A percentile compares a stretch with the other conserved stretches of the same genome.
These are phyloP conservation scores for Biscogniauxia sp. DNA, from an alignment of 2,329 filamentous ascomycete species.

Conservation along the genomic window DNA sequence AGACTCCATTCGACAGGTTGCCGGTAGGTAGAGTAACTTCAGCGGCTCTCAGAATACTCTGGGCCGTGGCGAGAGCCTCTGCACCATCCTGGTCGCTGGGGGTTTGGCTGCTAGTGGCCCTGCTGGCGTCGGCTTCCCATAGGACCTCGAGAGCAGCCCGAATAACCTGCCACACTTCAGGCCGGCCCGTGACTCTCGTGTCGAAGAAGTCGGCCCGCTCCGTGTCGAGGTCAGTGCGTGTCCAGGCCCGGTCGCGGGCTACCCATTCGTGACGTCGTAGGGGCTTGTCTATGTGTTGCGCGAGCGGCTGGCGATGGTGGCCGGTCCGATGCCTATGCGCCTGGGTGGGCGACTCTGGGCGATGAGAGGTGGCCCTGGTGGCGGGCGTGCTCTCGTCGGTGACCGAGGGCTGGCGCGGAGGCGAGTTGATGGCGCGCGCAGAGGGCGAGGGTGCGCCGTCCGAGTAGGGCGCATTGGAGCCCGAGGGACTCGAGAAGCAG, in stretches of 20 bases:
- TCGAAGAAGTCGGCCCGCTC: slow-evolving; percentile 88
- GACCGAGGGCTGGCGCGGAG: slow-evolving; percentile 33
- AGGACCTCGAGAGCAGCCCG: slow-evolving; percentile 66
- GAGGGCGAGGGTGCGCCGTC: slow-evolving; percentile 47
- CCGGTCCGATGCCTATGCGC: slow-evolving; percentile 16
- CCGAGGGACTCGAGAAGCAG: slow-evolving; percentile 53
- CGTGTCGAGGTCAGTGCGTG: slow-evolving; percentile 61
- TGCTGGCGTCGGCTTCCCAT: slow-evolving; percentile 49
- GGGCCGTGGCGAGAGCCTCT: slow-evolving; percentile 62
- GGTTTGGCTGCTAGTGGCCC: slow-evolving; percentile 21
- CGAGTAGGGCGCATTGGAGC: slow-evolving; percentile 54
- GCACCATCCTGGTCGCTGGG: slow-evolving; percentile 27
- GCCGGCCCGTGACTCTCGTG: slow-evolving; percentile 73
- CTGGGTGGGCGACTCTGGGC: slow-evolving; percentile 12
- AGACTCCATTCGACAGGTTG: slow-evolving; percentile 67
- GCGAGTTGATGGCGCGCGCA: slow-evolving; percentile 51
- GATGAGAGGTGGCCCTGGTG: slow-evolving; percentile 16
- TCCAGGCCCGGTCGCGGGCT: slow-evolving; percentile 65
- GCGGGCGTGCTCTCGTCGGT: slow-evolving; percentile 27
- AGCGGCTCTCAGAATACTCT: slow-evolving; percentile 75
- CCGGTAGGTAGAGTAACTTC: slow-evolving; percentile 74
- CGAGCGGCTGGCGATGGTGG: slow-evolving; percentile 43
- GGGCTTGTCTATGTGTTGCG: slow-evolving; percentile 68
- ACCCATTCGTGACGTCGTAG: slow-evolving; percentile 65
- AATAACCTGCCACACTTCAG: slow-evolving; percentile 79